These are phyloP conservation scores for Clonostachys chloroleuca DNA, from an alignment of 2,329 filamentous ascomycete species.

Conservation along the genomic window DNA sequence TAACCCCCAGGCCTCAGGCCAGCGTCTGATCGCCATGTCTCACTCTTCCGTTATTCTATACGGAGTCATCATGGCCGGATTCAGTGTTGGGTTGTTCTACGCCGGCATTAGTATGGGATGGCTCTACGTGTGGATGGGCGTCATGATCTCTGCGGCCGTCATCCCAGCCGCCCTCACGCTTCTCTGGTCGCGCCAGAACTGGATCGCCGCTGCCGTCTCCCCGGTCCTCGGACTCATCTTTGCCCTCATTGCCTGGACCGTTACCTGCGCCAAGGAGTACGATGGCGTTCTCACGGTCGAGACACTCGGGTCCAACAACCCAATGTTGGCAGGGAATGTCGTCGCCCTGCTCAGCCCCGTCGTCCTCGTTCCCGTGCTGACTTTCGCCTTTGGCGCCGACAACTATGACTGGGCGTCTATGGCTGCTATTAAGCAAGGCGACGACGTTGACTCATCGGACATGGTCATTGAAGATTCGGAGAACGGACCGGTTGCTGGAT, in stretches of 20 bases:
- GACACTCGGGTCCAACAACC: slow-evolving; percentile 76
- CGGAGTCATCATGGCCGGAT: slow-evolving; percentile 72
- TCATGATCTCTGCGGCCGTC: slow-evolving; percentile 76
- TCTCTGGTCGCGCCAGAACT: slow-evolving; percentile 72
- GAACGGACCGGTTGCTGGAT: slow-evolving; percentile 10
- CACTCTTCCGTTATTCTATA: slow-evolving; percentile 77
- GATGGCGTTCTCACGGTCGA: slow-evolving; percentile 60
- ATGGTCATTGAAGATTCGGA: slow-evolving; percentile 24
- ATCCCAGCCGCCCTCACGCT: slow-evolving; percentile 74
- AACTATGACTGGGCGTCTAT: slow-evolving; percentile 87
- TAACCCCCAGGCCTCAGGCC: slow-evolving; percentile 73
- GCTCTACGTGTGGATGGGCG: slow-evolving; percentile 80
- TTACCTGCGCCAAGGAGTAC: slow-evolving; percentile 64
- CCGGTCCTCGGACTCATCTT: slow-evolving; percentile 60
- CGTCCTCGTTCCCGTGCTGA: slow-evolving; percentile 72
- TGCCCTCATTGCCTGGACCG: slow-evolving; percentile 67
- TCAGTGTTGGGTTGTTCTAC: slow-evolving; percentile 68
- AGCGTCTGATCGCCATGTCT: slow-evolving; percentile 73
- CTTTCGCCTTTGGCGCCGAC: slow-evolving; percentile 51
- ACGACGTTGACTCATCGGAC: slow-evolving; percentile 71
- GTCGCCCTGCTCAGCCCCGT: slow-evolving; percentile 74
- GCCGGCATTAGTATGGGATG: slow-evolving; percentile 77
- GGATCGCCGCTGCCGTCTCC: slow-evolving; percentile 60
- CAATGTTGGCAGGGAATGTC: slow-evolving; percentile 86
- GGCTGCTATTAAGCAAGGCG: slow-evolving; percentile 71